Evolutionary conservation across 352 stramenopile genomes (phyloP).

Genomic region (Sclerospora graminicola): DNA sequence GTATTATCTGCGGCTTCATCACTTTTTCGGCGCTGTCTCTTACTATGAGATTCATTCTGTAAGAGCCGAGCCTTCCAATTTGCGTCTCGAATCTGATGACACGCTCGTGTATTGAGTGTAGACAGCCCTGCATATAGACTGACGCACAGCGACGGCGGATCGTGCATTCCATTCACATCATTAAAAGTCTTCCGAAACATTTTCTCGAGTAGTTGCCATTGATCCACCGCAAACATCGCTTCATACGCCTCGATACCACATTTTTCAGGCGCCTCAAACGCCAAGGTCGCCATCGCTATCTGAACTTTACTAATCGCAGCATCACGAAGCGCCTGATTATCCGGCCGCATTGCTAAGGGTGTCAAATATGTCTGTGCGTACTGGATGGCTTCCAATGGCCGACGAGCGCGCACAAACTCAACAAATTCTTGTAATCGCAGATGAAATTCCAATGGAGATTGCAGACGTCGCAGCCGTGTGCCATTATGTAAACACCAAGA

Average conservation of each 20-base stretch:
- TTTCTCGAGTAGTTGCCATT: constrained; percentile 44
- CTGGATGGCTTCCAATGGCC: constrained; percentile 60
- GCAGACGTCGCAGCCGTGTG: constrained; percentile 54
- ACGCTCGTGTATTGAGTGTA: constrained; percentile 65
- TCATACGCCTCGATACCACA: constrained; percentile 55
- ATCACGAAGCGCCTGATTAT: constrained; percentile 38
- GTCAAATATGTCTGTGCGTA: constrained; percentile 56
- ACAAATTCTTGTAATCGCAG: constrained; percentile 69
- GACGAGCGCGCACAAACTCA: constrained; percentile 59
- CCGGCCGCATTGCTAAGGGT: constrained; percentile 52
- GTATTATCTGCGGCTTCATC: constrained; percentile 9
- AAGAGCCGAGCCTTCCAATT: constrained; percentile 29
- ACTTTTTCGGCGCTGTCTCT: constrained; percentile 13
- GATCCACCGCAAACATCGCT: constrained; percentile 47
- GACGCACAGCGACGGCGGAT: constrained; percentile 53
- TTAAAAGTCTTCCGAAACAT: constrained; percentile 58
- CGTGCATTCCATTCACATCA: constrained; percentile 57
- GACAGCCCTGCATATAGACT: constrained; percentile 58
- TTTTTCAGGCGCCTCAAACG: constrained; percentile 45
- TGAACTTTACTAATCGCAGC: constrained; percentile 55
- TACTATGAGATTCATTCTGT: constrained; percentile 8
- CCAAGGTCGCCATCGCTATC: constrained; percentile 64
- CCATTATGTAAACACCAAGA: constrained; percentile 65
- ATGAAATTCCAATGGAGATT: constrained; percentile 64
- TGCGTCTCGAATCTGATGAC: constrained; percentile 36